A percentile compares a stretch with the other conserved stretches of the same genome.
These are phyloP conservation scores for Amylostereum chailletii DNA, from an alignment of 1,284 basidiomycete genomes.

Conservation along the genomic window DNA sequence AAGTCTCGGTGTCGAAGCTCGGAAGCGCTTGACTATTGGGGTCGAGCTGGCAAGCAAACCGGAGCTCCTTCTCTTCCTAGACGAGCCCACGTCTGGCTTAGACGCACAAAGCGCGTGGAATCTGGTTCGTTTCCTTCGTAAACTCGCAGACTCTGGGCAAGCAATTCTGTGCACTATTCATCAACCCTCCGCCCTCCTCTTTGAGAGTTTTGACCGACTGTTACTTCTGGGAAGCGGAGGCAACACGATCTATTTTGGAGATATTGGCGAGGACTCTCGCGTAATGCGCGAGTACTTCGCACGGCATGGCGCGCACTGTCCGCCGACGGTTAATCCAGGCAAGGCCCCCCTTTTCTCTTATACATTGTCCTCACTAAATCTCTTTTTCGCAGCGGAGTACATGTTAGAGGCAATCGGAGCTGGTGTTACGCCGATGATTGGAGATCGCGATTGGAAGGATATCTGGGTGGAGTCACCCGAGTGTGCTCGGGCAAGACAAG, in stretches of 20 bases:
- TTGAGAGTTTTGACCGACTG: conserved; percentile 9
- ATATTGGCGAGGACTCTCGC: neutral
- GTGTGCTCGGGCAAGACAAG: conserved; percentile 20
- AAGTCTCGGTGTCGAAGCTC: conserved; percentile 66
- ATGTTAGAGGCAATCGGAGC: conserved; percentile 32
- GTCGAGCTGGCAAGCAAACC: conserved; percentile 85
- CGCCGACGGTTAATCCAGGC: conserved; percentile 41
- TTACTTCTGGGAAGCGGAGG: conserved; percentile 14
- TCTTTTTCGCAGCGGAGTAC: conserved; percentile 26
- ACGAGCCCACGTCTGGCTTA: conserved; percentile 40
- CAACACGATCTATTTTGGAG: neutral
- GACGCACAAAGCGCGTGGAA: conserved; percentile 86
- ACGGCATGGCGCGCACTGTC: conserved; percentile 28
- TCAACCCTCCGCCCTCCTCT: neutral
- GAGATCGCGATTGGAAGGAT: conserved; percentile 55
- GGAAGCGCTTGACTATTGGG: conserved; percentile 84
- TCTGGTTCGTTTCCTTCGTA: conserved; percentile 76
- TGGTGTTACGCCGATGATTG: conserved; percentile 37
- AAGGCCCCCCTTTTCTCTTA: conserved; percentile 36
- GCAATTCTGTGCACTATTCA: conserved; percentile 44
- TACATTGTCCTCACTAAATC: neutral
- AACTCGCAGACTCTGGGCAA: conserved; percentile 81
- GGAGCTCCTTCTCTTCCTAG: conserved; percentile 75
- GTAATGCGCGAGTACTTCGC: conserved; percentile 31
- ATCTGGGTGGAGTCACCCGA: conserved; percentile 50